Evolutionary conservation across 176 grass and related monocot genomes (phyloP).

Genomic region (Rhipidocladum racemiflorum): DNA sequence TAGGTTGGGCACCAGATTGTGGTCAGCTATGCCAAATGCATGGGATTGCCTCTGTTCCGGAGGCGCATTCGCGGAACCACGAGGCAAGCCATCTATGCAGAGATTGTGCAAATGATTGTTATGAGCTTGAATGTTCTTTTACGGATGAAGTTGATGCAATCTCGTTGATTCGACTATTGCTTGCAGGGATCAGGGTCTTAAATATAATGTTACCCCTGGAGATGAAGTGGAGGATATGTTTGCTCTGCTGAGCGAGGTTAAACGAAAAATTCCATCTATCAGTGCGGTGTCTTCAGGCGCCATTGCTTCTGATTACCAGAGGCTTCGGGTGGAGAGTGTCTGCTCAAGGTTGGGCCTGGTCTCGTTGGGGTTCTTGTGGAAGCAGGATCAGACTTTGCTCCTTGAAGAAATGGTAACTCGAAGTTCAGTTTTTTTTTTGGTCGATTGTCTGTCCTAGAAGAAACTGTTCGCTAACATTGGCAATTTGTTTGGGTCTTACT

Average conservation of each 20-base stretch:
- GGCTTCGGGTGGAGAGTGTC: conserved; percentile 83
- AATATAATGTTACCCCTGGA: conserved; percentile 61
- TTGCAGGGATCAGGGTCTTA: conserved; percentile 63
- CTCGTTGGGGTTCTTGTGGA: conserved; percentile 88
- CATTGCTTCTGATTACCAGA: conserved; percentile 93
- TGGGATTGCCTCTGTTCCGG: conserved; percentile 82
- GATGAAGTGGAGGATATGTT: conserved; percentile 96
- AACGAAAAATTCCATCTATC: conserved; percentile 62
- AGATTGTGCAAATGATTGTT: neutral
- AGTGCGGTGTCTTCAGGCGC: conserved; percentile 76
- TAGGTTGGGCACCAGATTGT: conserved; percentile 95
- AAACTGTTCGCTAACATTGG: neutral
- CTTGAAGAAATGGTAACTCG: conserved; percentile 83
- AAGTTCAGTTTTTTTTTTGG: neutral
- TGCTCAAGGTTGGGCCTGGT: conserved; percentile 82
- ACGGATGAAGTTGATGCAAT: neutral
- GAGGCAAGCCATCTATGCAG: conserved; percentile 41
- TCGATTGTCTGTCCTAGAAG: neutral
- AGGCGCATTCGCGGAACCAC: conserved; percentile 72
- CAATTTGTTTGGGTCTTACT: conserved; percentile 18
- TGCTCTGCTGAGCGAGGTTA: conserved; percentile 67
- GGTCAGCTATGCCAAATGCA: conserved; percentile 80
- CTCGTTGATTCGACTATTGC: neutral
- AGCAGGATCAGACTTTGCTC: conserved; percentile 84
- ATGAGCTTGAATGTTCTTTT: neutral